Evolutionary conservation across 257 asterid genomes (phyloP), one percentile per base, ranked within the genome.

Genomic region (Scutellaria galericulata): DNA sequence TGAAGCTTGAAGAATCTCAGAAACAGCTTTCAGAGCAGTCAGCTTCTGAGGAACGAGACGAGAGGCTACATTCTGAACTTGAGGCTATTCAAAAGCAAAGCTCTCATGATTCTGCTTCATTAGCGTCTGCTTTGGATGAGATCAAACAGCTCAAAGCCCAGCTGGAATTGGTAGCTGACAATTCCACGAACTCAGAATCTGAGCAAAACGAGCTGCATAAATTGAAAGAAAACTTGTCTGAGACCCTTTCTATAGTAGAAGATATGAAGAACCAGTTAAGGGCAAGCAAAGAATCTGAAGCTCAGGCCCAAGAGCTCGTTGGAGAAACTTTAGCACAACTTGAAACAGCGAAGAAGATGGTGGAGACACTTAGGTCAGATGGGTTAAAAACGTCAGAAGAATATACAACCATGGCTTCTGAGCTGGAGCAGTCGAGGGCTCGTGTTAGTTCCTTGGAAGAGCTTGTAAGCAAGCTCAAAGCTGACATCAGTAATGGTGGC

Each of bases 351-450:
- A 90, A 85, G 64, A 83, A 40, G 80, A 76, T 83, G 24, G 90
- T 82, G 58, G 96, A 88, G 75, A 46, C 72, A 15, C 88, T 92
- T 10, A 80, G 84, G 52, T 82, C 82, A 0, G 97, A 82, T 44
- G 96, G 96, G 27, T n/a, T 70, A 18, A 88, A 85, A 73, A 74
- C 80, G 56, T 74, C 59, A 5, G 93, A 91, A 71, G 86, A 74
- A 0, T 82, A 79, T 53, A 83, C 79, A 50, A 77, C 83, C 11
- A 35, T 86, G 6, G 82, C 85, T 69, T 59, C 77, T 0, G 97
- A 94, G 82, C 89, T 95, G 79, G 87, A 81, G 40, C 78, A 81
- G 59, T 95, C 97, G 13, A 83, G 83, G 80, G 88, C 89, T 52
- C 96, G 83, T 3, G 93, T 84, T n/a, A 74, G 53, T 40, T 78